Conservation (phyloP, 2,329 filamentous ascomycete genomes). For the Emergomyces orientalis region DNA sequence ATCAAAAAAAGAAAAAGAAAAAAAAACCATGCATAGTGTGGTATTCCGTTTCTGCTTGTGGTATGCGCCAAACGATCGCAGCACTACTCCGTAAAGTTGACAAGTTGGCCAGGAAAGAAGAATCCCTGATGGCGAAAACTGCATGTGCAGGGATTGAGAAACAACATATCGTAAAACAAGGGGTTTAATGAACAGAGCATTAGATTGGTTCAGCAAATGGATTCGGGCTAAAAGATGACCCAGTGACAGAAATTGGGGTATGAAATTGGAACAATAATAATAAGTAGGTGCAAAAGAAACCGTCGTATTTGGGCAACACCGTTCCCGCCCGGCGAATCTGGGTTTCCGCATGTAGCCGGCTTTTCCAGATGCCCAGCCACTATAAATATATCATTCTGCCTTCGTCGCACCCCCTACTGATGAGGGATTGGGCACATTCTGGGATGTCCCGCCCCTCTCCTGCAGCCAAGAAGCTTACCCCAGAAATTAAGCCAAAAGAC, state of each 20-base stretch:
- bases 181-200: neutral
- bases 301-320: neutral
- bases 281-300: neutral
- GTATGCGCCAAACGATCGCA: neutral
- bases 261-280: neutral
- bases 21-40: neutral
- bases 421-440: neutral
- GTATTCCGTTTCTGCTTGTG: neutral
- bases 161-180: neutral
- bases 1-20: neutral
- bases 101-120: too few species aligned
- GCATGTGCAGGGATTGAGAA: neutral
- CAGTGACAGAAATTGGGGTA: neutral
- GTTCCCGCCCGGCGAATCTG: neutral
- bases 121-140: neutral
- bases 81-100: too few species aligned
- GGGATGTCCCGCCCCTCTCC: neutral
- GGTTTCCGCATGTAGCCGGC: neutral
- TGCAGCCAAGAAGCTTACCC: neutral
- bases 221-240: neutral
- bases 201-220: neutral
- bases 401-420: neutral
- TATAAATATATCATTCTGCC: neutral
- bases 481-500: neutral
- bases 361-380: neutral